Percentiles rank a stretch among this genome's conserved stretches.
Evolutionary conservation across 1,284 basidiomycete genomes (phyloP).

Genomic region (Anthracocystis walkeri): DNA sequence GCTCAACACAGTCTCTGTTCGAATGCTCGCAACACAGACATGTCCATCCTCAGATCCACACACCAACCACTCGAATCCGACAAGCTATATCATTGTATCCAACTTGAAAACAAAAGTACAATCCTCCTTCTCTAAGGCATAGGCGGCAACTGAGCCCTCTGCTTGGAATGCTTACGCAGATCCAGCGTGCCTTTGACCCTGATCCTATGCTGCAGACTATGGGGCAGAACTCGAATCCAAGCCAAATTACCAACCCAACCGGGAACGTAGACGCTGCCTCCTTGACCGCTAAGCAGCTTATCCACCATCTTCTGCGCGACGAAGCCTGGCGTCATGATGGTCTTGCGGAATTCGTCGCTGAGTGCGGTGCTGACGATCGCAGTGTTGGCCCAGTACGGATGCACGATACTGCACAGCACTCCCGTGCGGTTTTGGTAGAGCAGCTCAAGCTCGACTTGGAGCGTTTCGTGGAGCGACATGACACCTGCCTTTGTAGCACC

Average conservation of each 20-base stretch:
- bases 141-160: slow-evolving; percentile 3
- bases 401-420: slow-evolving; percentile 32
- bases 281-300: slow-evolving; percentile 32
- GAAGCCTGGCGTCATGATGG: slow-evolving; percentile 25
- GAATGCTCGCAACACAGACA: too few relatives aligned
- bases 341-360: slow-evolving; percentile 7
- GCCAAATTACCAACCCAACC: slow-evolving; percentile 40
- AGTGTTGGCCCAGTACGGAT: slow-evolving; percentile 39
- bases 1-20: too few relatives aligned
- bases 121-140: slow-evolving; percentile 10
- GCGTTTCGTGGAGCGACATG: slow-evolving; percentile 62
- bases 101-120: background rate
- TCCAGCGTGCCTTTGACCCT: slow-evolving; percentile 20
- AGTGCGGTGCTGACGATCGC: slow-evolving; percentile 14
- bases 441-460: slow-evolving; percentile 58
- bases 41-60: too few relatives aligned
- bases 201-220: slow-evolving; percentile 27
- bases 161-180: slow-evolving; percentile 15
- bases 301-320: slow-evolving; percentile 31
- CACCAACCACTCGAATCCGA: too few relatives aligned
- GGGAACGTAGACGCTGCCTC: slow-evolving; percentile 40
- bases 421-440: slow-evolving; percentile 55
- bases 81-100: background rate
- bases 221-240: slow-evolving; percentile 26
- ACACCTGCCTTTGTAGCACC: slow-evolving; percentile 61